Base-by-base conservation (phyloP, 83 land plant genomes). In the Larix sibirica region DNA sequence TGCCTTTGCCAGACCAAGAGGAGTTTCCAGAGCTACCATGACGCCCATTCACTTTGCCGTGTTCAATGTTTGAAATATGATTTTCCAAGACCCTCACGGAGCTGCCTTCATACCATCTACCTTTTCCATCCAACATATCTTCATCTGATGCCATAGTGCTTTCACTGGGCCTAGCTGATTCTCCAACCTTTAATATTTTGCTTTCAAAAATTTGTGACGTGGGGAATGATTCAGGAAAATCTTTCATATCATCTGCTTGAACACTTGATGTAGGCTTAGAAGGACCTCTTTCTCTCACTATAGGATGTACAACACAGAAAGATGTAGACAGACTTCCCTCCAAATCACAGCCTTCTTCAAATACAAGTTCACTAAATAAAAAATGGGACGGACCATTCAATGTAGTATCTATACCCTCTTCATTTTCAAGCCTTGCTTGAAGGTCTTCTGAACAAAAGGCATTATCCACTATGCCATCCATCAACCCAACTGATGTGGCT, bases 31-130 rank as follows among this genome's bases (percentile, higher is more conserved):
- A 61, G 74, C 26, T 73, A 21, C 18, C 23, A 14, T 20, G 54
- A 10, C 81, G 62, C 31, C 56, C 79, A 54, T 58, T 31, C 50
- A 8, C 68, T 82, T 81, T 81, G 0, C 10, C n/a, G 67, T 87
- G 73, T 36, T 50, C 56, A 10, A 50, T 50, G 56, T 50, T 10
- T 63, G 94, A 84, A 38, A 93, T 82, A 89, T 96, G 96, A 77
- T 95, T 83, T 76, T 95, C 98, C 16, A 92, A 66, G 74, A 96
- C 81, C 24, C 60, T 83, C 59, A 93, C 50, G 14, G 86, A 54
- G 33, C 81, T 62, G 17, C 86, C 88, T 23, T 79, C 81, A 81
- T 93, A 96, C 99, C 99, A 96, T 36, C 92, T 90, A 88, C 92
- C 85, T 20, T 79, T 81, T 78, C 84, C 82, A 60, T 79, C 84